Conservation (phyloP, 106 monocot genomes). For the Ottelia alismoides region DNA sequence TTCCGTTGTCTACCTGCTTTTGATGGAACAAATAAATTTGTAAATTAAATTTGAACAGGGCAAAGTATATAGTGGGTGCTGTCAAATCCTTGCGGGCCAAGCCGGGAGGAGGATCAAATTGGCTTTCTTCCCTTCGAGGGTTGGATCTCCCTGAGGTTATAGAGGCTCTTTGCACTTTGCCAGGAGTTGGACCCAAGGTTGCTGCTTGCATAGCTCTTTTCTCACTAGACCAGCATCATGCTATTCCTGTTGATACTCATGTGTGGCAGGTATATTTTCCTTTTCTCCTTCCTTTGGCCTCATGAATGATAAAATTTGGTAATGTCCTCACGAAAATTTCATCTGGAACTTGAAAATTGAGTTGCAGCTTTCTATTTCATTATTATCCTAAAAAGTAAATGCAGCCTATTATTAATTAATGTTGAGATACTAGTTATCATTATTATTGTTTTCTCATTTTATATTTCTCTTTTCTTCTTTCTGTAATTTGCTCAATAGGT, state of each 20-base stretch:
- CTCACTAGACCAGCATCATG: constrained; percentile 95
- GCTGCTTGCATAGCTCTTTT: constrained; percentile 96
- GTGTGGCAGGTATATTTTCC: constrained; percentile 65
- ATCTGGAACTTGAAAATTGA: no score
- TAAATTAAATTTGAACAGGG: constrained; percentile 55
- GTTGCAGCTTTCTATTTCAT: no score
- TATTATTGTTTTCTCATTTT: background rate
- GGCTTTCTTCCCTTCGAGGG: constrained; percentile 75
- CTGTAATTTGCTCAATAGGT: no score
- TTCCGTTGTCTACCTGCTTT: no score
- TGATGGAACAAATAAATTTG: no score
- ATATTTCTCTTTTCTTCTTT: background rate
- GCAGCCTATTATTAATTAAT: no score
- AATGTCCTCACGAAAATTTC: no score
- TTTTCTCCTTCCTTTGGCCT: no score
- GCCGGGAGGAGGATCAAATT: constrained; percentile 75
- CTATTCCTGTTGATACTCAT: constrained; percentile 98
- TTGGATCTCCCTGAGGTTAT: constrained; percentile 57
- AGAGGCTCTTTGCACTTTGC: constrained; percentile 79
- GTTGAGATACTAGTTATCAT: no score
- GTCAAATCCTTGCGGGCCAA: constrained; percentile 64
- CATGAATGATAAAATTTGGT: no score
- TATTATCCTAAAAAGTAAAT: no score
- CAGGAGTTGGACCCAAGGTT: constrained; percentile 96
- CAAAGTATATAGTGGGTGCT: constrained; percentile 75